A percentile compares a stretch with the other conserved stretches of the same genome.
Conservation (phyloP, 495 filamentous ascomycete genomes). For the Trichoderma erinaceum region DNA sequence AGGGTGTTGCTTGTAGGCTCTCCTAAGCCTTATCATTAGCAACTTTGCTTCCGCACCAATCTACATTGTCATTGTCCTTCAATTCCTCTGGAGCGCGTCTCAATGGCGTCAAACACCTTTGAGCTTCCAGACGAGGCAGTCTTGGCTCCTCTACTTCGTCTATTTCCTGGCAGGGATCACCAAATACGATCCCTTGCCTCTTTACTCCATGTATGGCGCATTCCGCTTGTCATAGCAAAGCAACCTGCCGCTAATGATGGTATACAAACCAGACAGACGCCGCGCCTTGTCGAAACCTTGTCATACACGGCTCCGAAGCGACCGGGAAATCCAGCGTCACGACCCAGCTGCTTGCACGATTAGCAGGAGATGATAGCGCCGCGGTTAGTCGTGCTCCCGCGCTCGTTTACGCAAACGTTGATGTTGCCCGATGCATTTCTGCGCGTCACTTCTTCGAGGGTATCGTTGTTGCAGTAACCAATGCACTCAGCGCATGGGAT, state of each 20-base stretch:
- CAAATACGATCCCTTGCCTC: slow-evolving; percentile 59
- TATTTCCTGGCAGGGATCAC: slow-evolving; percentile 55
- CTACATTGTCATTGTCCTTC: background rate
- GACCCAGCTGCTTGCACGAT: slow-evolving; percentile 47
- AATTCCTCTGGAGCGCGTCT: background rate
- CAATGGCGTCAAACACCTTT: slow-evolving; percentile 23
- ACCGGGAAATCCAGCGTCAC: slow-evolving; percentile 81
- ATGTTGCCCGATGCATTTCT: slow-evolving; percentile 81
- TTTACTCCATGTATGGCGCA: slow-evolving; percentile 51
- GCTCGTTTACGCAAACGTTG: slow-evolving; percentile 63
- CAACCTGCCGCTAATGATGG: background rate
- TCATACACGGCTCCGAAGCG: slow-evolving; percentile 82
- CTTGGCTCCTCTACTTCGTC: slow-evolving; percentile 43
- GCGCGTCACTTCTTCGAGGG: slow-evolving; percentile 78
- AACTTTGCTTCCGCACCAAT: too few species aligned
- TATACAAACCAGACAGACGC: slow-evolving; percentile 30
- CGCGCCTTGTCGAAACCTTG: slow-evolving; percentile 51
- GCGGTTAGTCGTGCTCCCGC: background rate
- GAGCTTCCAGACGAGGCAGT: slow-evolving; percentile 47
- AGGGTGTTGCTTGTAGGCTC: too few species aligned
- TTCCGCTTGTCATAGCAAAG: background rate
- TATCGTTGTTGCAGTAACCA: slow-evolving; percentile 48
- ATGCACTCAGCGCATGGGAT: slow-evolving; percentile 33
- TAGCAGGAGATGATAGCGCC: slow-evolving; percentile 18
- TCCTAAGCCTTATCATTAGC: too few species aligned